Percentiles rank a stretch among this genome's conserved stretches.
Conservation (phyloP, 495 filamentous ascomycete genomes). For the Sordaria brevicollis region DNA sequence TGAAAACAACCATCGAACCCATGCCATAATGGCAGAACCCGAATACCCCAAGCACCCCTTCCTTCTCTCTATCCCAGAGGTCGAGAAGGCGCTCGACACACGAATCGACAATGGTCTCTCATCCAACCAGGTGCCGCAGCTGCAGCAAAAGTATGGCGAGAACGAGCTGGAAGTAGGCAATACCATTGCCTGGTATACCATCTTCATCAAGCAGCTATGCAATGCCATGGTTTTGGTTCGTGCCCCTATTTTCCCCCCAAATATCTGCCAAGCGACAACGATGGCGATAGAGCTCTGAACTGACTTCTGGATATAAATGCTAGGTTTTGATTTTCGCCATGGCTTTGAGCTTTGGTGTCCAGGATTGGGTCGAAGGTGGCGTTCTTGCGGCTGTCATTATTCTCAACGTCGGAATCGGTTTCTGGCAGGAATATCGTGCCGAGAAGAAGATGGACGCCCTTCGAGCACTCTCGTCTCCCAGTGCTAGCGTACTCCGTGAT, state of each 20-base stretch:
- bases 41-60: constrained; percentile 41
- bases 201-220: constrained; percentile 53
- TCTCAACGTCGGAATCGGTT: constrained; percentile 69
- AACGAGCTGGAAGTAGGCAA: constrained; percentile 56
- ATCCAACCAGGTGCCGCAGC: constrained; percentile 34
- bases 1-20: neutral
- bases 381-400: constrained; percentile 74
- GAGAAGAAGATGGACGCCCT: constrained; percentile 83
- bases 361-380: constrained; percentile 74
- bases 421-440: constrained; percentile 74
- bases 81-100: constrained; percentile 39
- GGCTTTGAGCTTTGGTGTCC: constrained; percentile 69
- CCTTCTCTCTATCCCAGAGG: constrained; percentile 40
- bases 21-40: constrained; percentile 26
- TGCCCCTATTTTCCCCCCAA: constrained; percentile 2
- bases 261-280: constrained; percentile 8
- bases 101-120: constrained; percentile 51
- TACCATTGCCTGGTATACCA: constrained; percentile 51
- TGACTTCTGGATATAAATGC: neutral
- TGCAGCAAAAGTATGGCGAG: constrained; percentile 42
- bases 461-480: constrained; percentile 65
- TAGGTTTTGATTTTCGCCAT: constrained; percentile 78
- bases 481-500: constrained; percentile 66
- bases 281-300: neutral
- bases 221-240: constrained; percentile 60